A percentile compares a stretch with the other conserved stretches of the same genome.
phyloP scores from a whole-genome alignment of 495 filamentous ascomycete genomes.

The Tetracladium setigerum region DNA sequence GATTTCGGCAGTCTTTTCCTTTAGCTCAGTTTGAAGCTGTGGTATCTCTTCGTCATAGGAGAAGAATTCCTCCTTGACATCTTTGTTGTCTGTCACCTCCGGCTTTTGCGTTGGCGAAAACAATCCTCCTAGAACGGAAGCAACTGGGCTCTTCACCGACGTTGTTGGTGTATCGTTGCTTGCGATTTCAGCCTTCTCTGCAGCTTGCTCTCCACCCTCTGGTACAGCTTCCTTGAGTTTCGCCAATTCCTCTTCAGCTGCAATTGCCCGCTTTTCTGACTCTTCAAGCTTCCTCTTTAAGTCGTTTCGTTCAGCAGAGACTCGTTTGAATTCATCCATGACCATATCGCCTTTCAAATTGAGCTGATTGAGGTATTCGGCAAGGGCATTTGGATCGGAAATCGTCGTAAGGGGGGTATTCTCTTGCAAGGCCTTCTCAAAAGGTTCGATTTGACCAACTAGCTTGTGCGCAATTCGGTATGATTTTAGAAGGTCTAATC shows the following conservation, averaged over 20 bases:
- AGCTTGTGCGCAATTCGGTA: conserved; percentile 86
- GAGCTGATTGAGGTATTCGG: conserved; percentile 91
- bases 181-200: conserved; percentile 23
- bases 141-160: conserved; percentile 29
- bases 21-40: conserved; percentile 52
- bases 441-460: conserved; percentile 78
- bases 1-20: conserved; percentile 57
- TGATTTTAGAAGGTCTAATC: conserved; percentile 74
- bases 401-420: conserved; percentile 88
- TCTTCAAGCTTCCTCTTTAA: conserved; percentile 69
- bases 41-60: conserved; percentile 76
- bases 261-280: conserved; percentile 47
- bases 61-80: conserved; percentile 72
- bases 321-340: conserved; percentile 83
- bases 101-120: conserved; percentile 42
- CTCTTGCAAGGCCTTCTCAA: conserved; percentile 84
- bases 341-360: conserved; percentile 83
- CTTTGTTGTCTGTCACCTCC: conserved; percentile 29
- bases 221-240: conserved; percentile 16
- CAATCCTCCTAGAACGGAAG: conserved; percentile 29
- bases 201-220: conserved; percentile 10
- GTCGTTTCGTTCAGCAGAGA: conserved; percentile 72
- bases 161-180: conserved; percentile 15
- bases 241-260: conserved; percentile 20
- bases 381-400: conserved; percentile 71